phyloP scores from a whole-genome alignment of 768 basidiomycete genomes.

The Kondoa malvinella region DNA sequence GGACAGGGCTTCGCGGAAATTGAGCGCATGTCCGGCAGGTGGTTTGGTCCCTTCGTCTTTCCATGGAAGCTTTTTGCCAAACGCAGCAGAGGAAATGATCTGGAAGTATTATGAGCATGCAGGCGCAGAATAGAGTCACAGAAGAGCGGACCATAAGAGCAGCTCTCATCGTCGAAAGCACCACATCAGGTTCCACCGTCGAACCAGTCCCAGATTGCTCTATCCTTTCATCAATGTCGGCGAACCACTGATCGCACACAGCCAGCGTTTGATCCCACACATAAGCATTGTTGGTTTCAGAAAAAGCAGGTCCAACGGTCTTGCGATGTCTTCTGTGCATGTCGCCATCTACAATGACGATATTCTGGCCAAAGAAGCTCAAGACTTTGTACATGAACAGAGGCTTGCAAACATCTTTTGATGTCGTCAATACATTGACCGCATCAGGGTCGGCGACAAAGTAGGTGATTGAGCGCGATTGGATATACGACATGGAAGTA shows the following conservation, averaged over 20 bases:
- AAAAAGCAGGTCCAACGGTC: constrained; percentile 38
- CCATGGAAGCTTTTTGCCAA: constrained; percentile 28
- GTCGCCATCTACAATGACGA: constrained; percentile 37
- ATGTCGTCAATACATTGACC: background rate
- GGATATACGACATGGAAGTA: background rate
- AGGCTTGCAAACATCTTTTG: background rate
- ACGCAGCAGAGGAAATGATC: constrained; percentile 29
- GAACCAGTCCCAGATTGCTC: background rate
- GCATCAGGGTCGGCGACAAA: background rate
- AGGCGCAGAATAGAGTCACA: no score
- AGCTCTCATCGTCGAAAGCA: constrained; percentile 14
- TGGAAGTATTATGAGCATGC: constrained; percentile 25
- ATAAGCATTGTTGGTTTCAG: constrained; percentile 34
- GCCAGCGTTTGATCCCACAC: constrained; percentile 36
- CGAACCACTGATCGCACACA: constrained; percentile 36
- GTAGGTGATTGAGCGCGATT: background rate
- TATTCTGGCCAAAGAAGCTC: constrained; percentile 38
- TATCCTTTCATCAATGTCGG: constrained; percentile 31
- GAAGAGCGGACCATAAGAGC: constrained; percentile 4
- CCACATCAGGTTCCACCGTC: constrained; percentile 16
- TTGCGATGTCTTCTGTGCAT: constrained; percentile 39
- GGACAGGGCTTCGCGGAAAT: constrained; percentile 12
- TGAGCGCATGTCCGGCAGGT: constrained; percentile 7
- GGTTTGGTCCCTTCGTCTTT: background rate
- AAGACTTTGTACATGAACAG: constrained; percentile 8